Evolutionary conservation across 2,329 filamentous ascomycete genomes (phyloP).

Genomic region (Ophiostoma sp.): DNA sequence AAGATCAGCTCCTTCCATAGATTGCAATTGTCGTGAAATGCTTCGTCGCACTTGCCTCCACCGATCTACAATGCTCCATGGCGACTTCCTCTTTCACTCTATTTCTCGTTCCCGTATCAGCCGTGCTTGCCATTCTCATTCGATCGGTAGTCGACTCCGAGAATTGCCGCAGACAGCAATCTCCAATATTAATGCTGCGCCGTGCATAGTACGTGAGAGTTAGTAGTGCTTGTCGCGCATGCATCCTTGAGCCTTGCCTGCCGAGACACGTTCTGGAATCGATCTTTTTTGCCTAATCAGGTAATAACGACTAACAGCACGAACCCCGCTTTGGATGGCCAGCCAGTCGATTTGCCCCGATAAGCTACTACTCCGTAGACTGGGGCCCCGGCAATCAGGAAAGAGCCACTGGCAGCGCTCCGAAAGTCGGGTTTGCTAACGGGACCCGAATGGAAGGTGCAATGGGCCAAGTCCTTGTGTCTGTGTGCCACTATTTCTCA

Average conservation of each 20-base stretch:
- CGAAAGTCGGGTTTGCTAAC: constrained; percentile 15
- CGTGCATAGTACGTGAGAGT: background rate
- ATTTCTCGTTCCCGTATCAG: background rate
- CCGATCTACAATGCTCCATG: constrained; percentile 5
- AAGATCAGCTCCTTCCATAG: background rate
- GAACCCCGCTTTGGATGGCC: background rate
- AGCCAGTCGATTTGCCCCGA: constrained; percentile 13
- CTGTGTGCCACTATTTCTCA: background rate
- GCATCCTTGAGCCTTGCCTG: background rate
- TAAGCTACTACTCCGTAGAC: constrained; percentile 6
- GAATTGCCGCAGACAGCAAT: background rate
- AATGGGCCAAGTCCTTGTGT: background rate
- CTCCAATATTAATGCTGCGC: background rate
- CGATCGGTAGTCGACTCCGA: background rate
- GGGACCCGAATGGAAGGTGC: constrained; percentile 9
- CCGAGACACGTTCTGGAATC: constrained; percentile 12
- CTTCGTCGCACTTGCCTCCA: constrained; percentile 11
- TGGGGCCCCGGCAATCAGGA: background rate
- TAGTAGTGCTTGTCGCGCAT: background rate
- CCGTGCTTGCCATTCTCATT: background rate
- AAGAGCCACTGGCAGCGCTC: constrained; percentile 4
- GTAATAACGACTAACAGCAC: constrained; percentile 20
- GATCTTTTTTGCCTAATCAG: constrained; percentile 23
- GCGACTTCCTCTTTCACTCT: background rate
- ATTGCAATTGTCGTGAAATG: background rate